Conservation (phyloP, 768 basidiomycete genomes). For the Collybiopsis luxurians region DNA sequence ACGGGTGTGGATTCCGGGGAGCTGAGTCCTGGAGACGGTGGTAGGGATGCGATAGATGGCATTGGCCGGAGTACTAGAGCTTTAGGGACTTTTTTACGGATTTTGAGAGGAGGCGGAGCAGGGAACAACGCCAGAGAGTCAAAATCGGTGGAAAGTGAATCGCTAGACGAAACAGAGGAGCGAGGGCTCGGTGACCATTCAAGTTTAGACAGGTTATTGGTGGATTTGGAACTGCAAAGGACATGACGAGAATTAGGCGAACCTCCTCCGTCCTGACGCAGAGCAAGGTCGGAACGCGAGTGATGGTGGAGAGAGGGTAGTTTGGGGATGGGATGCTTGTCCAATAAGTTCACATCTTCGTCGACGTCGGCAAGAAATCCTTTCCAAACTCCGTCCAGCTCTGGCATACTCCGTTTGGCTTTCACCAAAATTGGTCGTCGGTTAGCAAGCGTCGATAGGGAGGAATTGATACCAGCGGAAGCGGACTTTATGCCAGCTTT, state of each 20-base stretch:
- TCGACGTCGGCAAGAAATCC: slow-evolving; percentile 24
- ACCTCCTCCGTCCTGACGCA: background rate
- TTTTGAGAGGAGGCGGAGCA: slow-evolving; percentile 12
- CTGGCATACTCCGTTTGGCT: slow-evolving; percentile 16
- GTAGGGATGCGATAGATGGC: slow-evolving; percentile 24
- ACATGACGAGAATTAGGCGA: background rate
- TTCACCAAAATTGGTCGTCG: background rate
- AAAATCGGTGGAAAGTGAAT: background rate
- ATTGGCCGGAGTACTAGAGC: slow-evolving; percentile 35
- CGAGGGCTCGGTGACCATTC: slow-evolving; percentile 1
- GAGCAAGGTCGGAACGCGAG: slow-evolving; percentile 1
- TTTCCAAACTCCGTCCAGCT: slow-evolving; percentile 28
- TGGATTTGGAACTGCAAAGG: background rate
- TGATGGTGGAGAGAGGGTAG: slow-evolving; percentile 12
- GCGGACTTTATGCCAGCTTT: too few relatives aligned
- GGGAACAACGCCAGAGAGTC: slow-evolving; percentile 13
- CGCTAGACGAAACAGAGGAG: background rate
- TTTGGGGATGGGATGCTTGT: background rate
- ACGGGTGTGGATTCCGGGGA: slow-evolving; percentile 41
- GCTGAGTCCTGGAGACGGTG: slow-evolving; percentile 25
- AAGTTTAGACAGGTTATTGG: slow-evolving; percentile 1
- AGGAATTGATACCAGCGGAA: background rate
- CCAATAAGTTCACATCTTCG: slow-evolving; percentile 14
- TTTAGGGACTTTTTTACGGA: slow-evolving; percentile 20
- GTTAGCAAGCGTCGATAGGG: background rate